Evolutionary conservation across 2,329 filamentous ascomycete species (phyloP), one percentile per base, ranked within the genome.

Genomic region (Sclerotiophoma versabilis): DNA sequence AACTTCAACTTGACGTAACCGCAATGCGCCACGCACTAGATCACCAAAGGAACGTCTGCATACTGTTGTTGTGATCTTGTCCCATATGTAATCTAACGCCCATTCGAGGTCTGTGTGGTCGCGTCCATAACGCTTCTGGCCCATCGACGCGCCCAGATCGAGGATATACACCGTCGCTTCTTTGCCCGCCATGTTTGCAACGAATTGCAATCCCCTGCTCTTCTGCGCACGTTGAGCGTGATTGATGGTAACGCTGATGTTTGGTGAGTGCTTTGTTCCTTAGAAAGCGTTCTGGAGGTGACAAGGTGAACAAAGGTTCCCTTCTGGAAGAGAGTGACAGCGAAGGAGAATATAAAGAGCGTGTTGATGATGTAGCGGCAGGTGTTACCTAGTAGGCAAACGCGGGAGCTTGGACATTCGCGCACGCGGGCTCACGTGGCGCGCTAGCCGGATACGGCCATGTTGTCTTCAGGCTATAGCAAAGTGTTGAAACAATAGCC

Each of bases 161-260:
- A 99, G 78, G 64, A 99, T 89, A 75, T 95, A 99, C 36, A 98
- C 85, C 0, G 89, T 95, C 8, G 92, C 92, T 79, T 98, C 92
- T 75, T 99, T 99, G 59, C 90, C 87, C 10, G 92, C 89, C 93
- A 98, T 98, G 2, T n/a, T 27, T 54, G 52, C 22, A 14, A 25
- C 37, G 15, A 27, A 15, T 17, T 33, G 37, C 9, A 12, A 20
- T 49, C 30, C 33, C 49, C 54, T 49, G 51, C 49, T 39, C 45
- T 58, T 37, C 27, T 29, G 30, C 8, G 33, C 33, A 38, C 43
- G 25, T 22, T 25, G 3, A 17, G 19, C 15, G 46, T 20, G n/a
- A 2, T 26, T 29, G 29, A 39, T 44, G 30, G 19, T 12, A 19
- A 48, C 20, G 23, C 20, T 41, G 25, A 14, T 38, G 29, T 33